Percentiles rank a stretch among this genome's conserved stretches.
phyloP scores from a whole-genome alignment of 176 grass and related monocot genomes.

The barley (Hordeum vulgare) region DNA sequence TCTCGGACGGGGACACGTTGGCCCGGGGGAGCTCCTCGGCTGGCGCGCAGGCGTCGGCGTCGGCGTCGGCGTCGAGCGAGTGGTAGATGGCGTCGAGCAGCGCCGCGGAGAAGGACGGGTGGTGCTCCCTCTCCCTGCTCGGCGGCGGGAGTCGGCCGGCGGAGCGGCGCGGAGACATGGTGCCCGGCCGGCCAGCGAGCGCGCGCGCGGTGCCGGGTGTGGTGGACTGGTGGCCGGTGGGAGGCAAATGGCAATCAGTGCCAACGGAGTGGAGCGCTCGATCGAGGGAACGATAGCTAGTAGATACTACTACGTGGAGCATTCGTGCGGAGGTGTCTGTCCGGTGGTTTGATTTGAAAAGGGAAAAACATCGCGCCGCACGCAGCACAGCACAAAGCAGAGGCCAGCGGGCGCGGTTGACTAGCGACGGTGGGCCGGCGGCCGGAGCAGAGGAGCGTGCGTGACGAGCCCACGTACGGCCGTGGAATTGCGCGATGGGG shows the following conservation, averaged over 20 bases:
- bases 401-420: not conserved
- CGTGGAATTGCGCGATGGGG: not conserved
- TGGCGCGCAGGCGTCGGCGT: conserved; percentile 30
- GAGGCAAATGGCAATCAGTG: not conserved
- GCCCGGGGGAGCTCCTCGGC: not conserved
- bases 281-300: not conserved
- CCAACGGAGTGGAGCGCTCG: not conserved
- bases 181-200: not conserved
- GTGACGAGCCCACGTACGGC: not conserved
- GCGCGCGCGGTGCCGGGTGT: not conserved
- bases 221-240: no score
- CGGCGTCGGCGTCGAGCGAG: conserved; percentile 63
- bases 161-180: conserved; percentile 39
- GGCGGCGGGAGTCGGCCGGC: conserved; percentile 19
- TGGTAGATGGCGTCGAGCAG: conserved; percentile 91
- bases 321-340: conserved; percentile 48
- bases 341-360: not conserved
- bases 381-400: not conserved
- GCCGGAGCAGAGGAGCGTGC: not conserved
- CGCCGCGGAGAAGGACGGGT: conserved; percentile 76
- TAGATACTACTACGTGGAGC: conserved; percentile 3
- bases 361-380: conserved; percentile 18
- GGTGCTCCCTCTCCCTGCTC: conserved; percentile 28
- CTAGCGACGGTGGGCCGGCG: not conserved
- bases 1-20: not conserved